Conservation (phyloP, 805 yeast species). For the Pichia rugopelliculosa region DNA sequence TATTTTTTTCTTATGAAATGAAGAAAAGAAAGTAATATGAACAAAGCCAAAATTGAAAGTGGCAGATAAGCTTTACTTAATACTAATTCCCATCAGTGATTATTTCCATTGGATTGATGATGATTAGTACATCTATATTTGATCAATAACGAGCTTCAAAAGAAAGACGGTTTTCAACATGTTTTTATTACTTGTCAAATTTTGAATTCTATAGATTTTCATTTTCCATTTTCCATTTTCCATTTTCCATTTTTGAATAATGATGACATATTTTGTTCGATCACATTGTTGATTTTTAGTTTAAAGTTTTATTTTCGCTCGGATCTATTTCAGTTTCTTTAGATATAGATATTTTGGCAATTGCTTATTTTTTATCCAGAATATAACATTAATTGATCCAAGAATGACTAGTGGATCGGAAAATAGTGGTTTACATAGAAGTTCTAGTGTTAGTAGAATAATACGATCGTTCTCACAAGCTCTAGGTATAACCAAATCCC, state of each 20-base stretch:
- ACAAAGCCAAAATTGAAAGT: neutral
- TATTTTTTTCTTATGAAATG: too few species aligned
- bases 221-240: neutral
- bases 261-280: too few species aligned
- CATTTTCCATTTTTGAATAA: too few species aligned
- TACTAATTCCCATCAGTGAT: neutral
- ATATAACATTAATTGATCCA: too few species aligned
- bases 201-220: too few species aligned
- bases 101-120: neutral
- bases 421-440: neutral
- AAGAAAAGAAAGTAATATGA: neutral
- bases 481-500: slow-evolving; percentile 5
- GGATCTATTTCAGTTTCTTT: too few species aligned
- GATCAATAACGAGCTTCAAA: neutral
- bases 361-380: too few species aligned
- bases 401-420: neutral
- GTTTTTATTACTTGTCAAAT: neutral
- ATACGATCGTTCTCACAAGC: slow-evolving; percentile 10
- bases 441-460: slow-evolving; percentile 4
- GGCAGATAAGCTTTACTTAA: neutral
- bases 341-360: too few species aligned
- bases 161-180: neutral
- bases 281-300: too few species aligned
- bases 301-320: neutral
- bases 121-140: neutral